Evolutionary conservation across 768 basidiomycete genomes (phyloP), one percentile per base, ranked within the genome.

Genomic region (Leccinum imitatum): DNA sequence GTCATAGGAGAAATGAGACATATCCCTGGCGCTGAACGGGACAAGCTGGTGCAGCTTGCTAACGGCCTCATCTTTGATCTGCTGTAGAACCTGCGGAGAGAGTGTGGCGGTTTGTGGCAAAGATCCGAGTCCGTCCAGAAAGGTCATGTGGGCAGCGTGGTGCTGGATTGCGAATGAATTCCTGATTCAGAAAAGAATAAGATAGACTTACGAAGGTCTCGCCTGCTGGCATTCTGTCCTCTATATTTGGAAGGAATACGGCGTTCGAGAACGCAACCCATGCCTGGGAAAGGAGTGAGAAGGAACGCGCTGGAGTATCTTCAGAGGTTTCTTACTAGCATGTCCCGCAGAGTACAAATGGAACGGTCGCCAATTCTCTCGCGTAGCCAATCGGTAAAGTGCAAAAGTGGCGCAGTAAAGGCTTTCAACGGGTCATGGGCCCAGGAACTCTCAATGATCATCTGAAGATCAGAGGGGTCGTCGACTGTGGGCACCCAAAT

Each of bases 401-500:
- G 85, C 51, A 98, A 78, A 14, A 98, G 71, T 8, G 75, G 77
- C 0, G 75, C 55, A 2, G 91, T 94, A 66, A 84, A 89, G 1
- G 62, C 57, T 48, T 73, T 75, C 54, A 97, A 74, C 10, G 71
- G 65, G 3, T 82, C 79, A 54, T 81, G 71, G 50, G 76, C 75
- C 93, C 94, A 97, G 2, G 85, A 80, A 55, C 76, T 82, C 11
- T 79, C 75, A 25, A 98, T 78, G 66, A 99, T 96, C 66, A 91
- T 80, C 60, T 85, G 79, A 7, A 96, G 77, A 70, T 99, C 97
- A 6, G 70, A 67, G 17, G 86, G 80, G 60, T 86, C 80, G 58
- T 91, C 85, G 31, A 98, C 83, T 17, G 87, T 77, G 3, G 96
- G 95, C 0, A 99, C 97, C 96, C 97, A 99, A 33, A 99, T 96